Conservation (phyloP, 257 asterid genomes). For the Plantago ovata region DNA sequence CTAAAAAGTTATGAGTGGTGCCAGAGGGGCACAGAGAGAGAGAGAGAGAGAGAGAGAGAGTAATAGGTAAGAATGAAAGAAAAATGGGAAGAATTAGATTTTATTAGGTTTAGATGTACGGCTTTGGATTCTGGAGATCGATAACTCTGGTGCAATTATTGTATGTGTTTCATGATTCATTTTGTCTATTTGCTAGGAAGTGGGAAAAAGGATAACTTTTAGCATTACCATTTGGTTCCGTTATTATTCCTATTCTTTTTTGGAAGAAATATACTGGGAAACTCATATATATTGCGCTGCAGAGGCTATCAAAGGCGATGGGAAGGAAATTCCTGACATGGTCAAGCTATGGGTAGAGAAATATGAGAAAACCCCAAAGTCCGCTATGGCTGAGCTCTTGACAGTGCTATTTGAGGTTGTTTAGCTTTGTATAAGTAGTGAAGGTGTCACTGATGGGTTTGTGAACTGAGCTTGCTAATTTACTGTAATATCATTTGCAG, state of each 20-base stretch:
- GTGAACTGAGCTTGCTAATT: slow-evolving; percentile 13
- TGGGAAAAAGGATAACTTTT: slow-evolving; percentile 1
- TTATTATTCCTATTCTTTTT: slow-evolving; percentile 15
- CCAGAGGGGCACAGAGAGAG: too few relatives aligned
- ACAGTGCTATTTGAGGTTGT: slow-evolving; percentile 84
- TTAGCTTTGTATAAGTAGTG: slow-evolving; percentile 9
- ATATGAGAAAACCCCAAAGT: slow-evolving; percentile 66
- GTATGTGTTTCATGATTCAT: not conserved
- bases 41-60: too few relatives aligned
- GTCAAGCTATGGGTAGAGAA: slow-evolving; percentile 84
- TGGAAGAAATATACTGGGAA: slow-evolving; percentile 9
- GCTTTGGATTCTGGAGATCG: too few relatives aligned
- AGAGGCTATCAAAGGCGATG: slow-evolving; percentile 76
- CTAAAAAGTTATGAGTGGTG: too few relatives aligned
- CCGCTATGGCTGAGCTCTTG: slow-evolving; percentile 72
- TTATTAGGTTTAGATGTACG: too few relatives aligned
- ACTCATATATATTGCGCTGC: slow-evolving; percentile 20
- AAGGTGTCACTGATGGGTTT: slow-evolving; percentile 9
- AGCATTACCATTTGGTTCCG: slow-evolving; percentile 5
- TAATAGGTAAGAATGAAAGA: too few relatives aligned
- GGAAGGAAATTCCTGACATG: slow-evolving; percentile 71
- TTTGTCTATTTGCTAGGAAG: slow-evolving; percentile 4
- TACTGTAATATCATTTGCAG: slow-evolving; percentile 37
- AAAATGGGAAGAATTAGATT: too few relatives aligned
- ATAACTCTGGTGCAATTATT: too few relatives aligned